These are phyloP conservation scores for Bryoerythrophyllum caledonicum DNA, from an alignment of 225 moss, liverwort and hornwort genomes.

Conservation along the genomic window DNA sequence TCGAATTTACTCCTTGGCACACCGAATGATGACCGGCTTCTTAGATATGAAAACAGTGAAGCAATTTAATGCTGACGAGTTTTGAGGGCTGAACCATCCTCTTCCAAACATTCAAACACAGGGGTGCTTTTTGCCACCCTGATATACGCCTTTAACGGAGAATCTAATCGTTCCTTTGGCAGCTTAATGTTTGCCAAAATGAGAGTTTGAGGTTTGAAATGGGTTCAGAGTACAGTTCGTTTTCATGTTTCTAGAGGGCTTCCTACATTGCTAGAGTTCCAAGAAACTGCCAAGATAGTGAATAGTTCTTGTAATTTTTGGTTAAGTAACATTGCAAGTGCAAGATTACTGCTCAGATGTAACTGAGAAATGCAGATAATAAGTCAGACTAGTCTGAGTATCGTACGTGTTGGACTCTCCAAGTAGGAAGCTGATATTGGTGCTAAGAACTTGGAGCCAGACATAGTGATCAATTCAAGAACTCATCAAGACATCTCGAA, in stretches of 20 bases:
- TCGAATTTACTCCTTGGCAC: background rate
- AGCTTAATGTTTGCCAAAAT: no score
- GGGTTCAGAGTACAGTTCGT: no score
- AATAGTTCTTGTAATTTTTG: background rate
- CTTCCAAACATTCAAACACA: background rate
- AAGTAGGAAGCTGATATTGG: background rate
- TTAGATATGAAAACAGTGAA: background rate
- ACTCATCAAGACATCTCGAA: background rate
- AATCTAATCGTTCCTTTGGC: no score
- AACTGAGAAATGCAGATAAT: background rate
- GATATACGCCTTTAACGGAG: background rate
- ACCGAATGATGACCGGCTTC: background rate
- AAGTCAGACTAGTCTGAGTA: background rate
- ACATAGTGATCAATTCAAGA: background rate
- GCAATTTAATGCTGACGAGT: background rate
- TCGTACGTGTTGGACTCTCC: slow-evolving; percentile 22
- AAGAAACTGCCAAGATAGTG: no score
- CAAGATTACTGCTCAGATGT: background rate
- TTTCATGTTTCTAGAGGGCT: no score
- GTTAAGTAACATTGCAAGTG: background rate
- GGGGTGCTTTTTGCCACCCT: background rate
- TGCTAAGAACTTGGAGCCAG: background rate
- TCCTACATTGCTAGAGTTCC: no score
- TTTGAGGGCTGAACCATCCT: background rate
- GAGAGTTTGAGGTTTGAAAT: no score